These are phyloP conservation scores for Wickerhamomyces canadensis DNA, from an alignment of 805 yeast species.

Conservation along the genomic window DNA sequence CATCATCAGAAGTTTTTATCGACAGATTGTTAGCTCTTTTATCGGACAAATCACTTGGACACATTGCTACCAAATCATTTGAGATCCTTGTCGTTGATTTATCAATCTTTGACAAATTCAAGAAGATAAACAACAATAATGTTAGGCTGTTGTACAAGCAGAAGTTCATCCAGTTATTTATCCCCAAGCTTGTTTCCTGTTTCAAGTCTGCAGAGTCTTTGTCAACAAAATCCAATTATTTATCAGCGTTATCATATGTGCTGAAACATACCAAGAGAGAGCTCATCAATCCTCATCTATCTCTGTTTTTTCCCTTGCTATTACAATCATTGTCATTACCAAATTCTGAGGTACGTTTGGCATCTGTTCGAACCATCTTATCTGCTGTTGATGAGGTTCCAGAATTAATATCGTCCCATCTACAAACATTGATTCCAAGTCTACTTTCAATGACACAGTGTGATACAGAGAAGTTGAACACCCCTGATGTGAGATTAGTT, in stretches of 20 bases:
- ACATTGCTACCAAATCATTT: conserved; percentile 45
- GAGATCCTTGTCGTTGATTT: conserved; percentile 67
- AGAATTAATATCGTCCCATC: conserved; percentile 44
- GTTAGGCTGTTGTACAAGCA: conserved; percentile 75
- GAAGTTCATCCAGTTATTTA: conserved; percentile 56
- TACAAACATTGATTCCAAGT: conserved; percentile 51
- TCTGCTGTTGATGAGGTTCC: conserved; percentile 53
- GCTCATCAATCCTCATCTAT: conserved; percentile 60
- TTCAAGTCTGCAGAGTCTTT: conserved; percentile 29
- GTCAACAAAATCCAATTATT: conserved; percentile 41
- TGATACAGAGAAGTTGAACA: conserved; percentile 26
- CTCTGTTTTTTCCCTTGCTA: conserved; percentile 63
- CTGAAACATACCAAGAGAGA: conserved; percentile 58
- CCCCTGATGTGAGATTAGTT: conserved; percentile 46
- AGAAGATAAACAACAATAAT: conserved; percentile 44
- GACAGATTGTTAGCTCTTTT: conserved; percentile 32
- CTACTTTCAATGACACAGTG: conserved; percentile 32
- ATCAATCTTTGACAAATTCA: conserved; percentile 47
- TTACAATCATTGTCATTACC: conserved; percentile 52
- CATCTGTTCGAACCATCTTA: conserved; percentile 55
- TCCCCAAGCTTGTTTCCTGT: conserved; percentile 49
- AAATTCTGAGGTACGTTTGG: conserved; percentile 42
- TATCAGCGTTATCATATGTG: conserved; percentile 63
- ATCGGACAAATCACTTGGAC: conserved; percentile 27
- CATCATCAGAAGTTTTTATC: conserved; percentile 29